phyloP scores from a whole-genome alignment of 1,284 basidiomycete genomes.

The Cutaneotrichosporon spelunceum region DNA sequence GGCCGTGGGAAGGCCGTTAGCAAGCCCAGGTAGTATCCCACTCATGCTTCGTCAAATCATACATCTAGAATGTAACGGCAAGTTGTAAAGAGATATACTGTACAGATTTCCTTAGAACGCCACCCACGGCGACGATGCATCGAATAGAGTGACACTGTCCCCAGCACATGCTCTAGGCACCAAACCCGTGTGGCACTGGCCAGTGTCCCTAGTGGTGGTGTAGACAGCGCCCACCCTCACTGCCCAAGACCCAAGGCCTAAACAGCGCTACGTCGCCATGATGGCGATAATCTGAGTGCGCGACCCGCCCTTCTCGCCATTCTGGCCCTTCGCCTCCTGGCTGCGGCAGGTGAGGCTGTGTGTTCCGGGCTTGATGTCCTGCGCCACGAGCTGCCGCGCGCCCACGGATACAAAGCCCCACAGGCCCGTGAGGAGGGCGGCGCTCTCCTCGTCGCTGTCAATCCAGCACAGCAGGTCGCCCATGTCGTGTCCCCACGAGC shows the following conservation, averaged over 20 bases:
- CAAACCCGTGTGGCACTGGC: too few relatives aligned
- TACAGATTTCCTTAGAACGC: neutral
- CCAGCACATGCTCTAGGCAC: too few relatives aligned
- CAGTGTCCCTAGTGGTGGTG: too few relatives aligned
- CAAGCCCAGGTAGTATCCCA: neutral
- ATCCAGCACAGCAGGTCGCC: slow-evolving; percentile 20
- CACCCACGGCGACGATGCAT: neutral
- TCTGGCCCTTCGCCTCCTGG: slow-evolving; percentile 7
- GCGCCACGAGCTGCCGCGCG: neutral
- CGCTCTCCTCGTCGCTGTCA: slow-evolving; percentile 10
- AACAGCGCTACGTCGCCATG: slow-evolving; percentile 2
- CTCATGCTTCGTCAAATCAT: neutral
- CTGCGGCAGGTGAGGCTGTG: slow-evolving; percentile 13
- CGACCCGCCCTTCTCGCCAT: neutral
- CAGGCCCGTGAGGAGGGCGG: neutral
- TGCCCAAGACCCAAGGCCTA: neutral
- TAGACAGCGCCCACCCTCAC: too few relatives aligned
- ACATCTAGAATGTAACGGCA: neutral
- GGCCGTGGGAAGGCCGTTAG: neutral
- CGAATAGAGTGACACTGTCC: neutral
- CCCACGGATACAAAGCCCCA: slow-evolving; percentile 10
- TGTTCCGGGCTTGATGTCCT: slow-evolving; percentile 5
- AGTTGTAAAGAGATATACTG: neutral
- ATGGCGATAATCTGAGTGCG: slow-evolving; percentile 4
- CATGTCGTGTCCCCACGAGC: slow-evolving; percentile 8